phyloP scores from a whole-genome alignment of 2,329 filamentous ascomycete species.

The Aspergillus floridensis region DNA sequence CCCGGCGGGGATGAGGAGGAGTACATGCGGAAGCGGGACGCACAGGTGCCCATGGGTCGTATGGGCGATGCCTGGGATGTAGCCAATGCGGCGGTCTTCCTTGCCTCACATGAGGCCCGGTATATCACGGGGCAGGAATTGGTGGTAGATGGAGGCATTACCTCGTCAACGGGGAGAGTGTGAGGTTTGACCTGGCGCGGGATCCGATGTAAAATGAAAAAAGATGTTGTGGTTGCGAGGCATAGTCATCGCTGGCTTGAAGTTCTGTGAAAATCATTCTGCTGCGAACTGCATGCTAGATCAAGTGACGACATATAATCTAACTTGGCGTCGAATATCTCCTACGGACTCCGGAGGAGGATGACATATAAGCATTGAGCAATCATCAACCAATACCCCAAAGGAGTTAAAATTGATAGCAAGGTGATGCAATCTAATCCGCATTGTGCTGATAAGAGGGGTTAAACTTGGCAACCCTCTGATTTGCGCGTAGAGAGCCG shows the following conservation, averaged over 20 bases:
- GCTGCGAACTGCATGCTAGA: no score
- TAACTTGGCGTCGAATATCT: neutral
- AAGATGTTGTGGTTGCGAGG: no score
- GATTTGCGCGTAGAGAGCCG: neutral
- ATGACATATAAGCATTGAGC: neutral
- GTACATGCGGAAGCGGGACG: constrained; percentile 24
- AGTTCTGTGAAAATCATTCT: no score
- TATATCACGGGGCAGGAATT: constrained; percentile 39
- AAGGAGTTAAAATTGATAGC: neutral
- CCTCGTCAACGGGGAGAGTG: constrained; percentile 21
- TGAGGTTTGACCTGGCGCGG: neutral
- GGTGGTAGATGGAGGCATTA: constrained; percentile 39
- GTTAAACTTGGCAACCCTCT: neutral
- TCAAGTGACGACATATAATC: no score
- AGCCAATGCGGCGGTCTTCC: constrained; percentile 32
- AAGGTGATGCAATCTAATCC: neutral
- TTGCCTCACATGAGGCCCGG: constrained; percentile 27
- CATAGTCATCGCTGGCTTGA: no score
- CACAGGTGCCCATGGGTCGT: constrained; percentile 29
- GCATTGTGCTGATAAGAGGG: neutral
- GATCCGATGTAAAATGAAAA: no score
- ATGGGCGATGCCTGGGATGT: constrained; percentile 38
- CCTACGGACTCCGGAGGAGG: neutral
- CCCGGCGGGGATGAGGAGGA: constrained; percentile 46
- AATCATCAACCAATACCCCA: neutral